Base-by-base conservation (phyloP, 371 early-diverging fungal genomes). In the Nematocida sp. region DNA sequence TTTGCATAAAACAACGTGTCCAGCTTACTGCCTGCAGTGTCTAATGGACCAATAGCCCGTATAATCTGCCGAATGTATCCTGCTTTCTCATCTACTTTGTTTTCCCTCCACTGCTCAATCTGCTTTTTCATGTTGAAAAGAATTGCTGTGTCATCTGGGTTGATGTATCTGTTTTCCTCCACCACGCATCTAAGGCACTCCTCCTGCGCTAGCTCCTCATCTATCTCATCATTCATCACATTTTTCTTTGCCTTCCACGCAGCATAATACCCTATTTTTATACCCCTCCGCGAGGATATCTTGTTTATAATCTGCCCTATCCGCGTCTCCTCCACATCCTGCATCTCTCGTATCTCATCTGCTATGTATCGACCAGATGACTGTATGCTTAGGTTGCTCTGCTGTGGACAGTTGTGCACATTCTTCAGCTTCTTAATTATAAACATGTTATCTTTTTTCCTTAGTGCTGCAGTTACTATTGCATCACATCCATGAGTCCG, bases 401-500 rank as follows among this genome's bases (percentile, higher is more conserved):
- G 82, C 45, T 72, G 66, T 1, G 86, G 85, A 56, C 87, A 87
- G 66, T 85, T 87, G 62, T 87, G 87, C 4, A 46, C 72, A 39
- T 84, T 67, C 57, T 85, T 85, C 23, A 85, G 72, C 62, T 80
- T 84, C 62, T 84, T 85, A 23, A 87, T 81, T 20, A 81, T 67
- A 75, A 73, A 87, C 33, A 67, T 45, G 25, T 76, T 73, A 33
- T 86, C 86, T 72, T 83, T 84, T 47, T 86, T 86, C 47, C 81
- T 72, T 55, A 69, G 78, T n/a, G 70, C 69, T 33, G 84, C 72
- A 33, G 66, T 73, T 64, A 87, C 84, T 3, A 71, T 64, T 13
- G 86, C 86, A 46, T 87, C 86, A 62, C 87, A 87, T 11, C 75
- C 73, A 72, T 84, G 84, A 23, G 84, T 83, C 11, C 81, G 40